Evolutionary conservation across 371 early-diverging fungal genomes (phyloP), one percentile per base, ranked within the genome.

Genomic region (Apophysomyces sp.): DNA sequence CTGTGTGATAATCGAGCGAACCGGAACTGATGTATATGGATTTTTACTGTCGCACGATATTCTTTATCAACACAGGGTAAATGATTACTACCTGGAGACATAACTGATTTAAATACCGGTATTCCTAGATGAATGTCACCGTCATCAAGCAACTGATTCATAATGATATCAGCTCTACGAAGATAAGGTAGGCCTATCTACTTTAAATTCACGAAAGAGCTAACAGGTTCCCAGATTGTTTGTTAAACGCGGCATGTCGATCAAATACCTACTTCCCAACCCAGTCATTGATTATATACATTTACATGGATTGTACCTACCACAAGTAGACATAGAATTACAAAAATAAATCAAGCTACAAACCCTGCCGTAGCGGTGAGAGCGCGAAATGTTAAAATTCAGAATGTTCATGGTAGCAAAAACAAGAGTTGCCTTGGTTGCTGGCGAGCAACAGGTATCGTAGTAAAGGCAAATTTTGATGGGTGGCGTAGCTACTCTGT

Each of bases 141-240:
- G 93, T 96, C 34, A 92, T 97, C 56, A 95, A 96, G 72, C 98
- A 98, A 67, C 81, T 94, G 65, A 96, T 98, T 52, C 90, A 96
- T 71, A 98, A 97, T 63, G 98, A 98, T 68, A 97, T 97, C 52
- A 92, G 91, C 59, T 96, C 96, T 7, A 96, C 97, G 24, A 97
- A 97, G 74, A 91, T 97, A 32, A 77, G 92, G 89, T 86, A 85
- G 64, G 69, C 13, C 16, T 21, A 7, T 16, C 34, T 51, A 0
- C 15, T 16, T 4, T 31, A 2, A 12, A 11, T 52, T 32, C 7
- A 27, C 16, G 2, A 31, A 28, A n/a, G 27, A 30, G 9, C 27
- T 59, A 34, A 44, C 27, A 34, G 12, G 2, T 6, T 30, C 6
- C 18, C 72, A 92, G 96, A 62, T 77, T 97, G 24, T 96, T 98